Percentiles rank a stretch among this genome's conserved stretches.
phyloP scores from a whole-genome alignment of 768 basidiomycete genomes.

The Rhizopogon rudus region DNA sequence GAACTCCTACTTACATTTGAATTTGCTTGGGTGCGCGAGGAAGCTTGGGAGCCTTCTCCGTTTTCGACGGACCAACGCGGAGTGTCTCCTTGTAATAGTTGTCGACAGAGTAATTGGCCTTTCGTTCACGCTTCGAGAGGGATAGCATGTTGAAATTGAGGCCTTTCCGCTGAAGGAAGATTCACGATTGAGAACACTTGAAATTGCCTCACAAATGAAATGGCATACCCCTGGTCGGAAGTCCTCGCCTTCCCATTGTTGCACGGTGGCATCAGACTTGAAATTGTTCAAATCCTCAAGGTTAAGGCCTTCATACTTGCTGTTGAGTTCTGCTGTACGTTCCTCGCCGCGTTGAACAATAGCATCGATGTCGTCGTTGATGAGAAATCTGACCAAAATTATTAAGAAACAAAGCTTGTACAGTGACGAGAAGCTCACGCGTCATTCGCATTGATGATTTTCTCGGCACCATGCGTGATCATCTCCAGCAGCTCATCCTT shows the following conservation, averaged over 20 bases:
- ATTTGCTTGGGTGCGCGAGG: constrained; percentile 88
- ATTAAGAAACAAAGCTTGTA: background rate
- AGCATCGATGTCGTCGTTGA: constrained; percentile 90
- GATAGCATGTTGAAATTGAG: constrained; percentile 78
- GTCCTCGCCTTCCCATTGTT: constrained; percentile 96
- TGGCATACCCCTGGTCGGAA: constrained; percentile 66
- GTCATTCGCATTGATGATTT: constrained; percentile 81
- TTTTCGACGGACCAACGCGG: constrained; percentile 72
- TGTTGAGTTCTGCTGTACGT: constrained; percentile 81
- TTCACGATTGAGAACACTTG: background rate
- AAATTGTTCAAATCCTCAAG: constrained; percentile 96
- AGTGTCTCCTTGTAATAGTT: constrained; percentile 93
- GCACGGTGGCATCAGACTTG: constrained; percentile 87
- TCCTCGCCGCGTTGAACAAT: constrained; percentile 92
- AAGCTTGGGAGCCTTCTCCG: constrained; percentile 77
- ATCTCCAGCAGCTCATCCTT: constrained; percentile 98
- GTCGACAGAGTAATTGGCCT: constrained; percentile 92
- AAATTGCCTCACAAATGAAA: background rate
- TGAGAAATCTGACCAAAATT: constrained; percentile 44
- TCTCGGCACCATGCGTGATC: constrained; percentile 97
- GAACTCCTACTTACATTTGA: constrained; percentile 50
- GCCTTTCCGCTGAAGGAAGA: constrained; percentile 48
- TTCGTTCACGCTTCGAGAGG: constrained; percentile 89
- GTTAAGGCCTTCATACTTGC: constrained; percentile 89
- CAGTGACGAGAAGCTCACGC: constrained; percentile 42